A percentile compares a stretch with the other conserved stretches of the same genome.
phyloP scores from a whole-genome alignment of 2,329 filamentous ascomycete species.

The Neofusicoccum ribis region DNA sequence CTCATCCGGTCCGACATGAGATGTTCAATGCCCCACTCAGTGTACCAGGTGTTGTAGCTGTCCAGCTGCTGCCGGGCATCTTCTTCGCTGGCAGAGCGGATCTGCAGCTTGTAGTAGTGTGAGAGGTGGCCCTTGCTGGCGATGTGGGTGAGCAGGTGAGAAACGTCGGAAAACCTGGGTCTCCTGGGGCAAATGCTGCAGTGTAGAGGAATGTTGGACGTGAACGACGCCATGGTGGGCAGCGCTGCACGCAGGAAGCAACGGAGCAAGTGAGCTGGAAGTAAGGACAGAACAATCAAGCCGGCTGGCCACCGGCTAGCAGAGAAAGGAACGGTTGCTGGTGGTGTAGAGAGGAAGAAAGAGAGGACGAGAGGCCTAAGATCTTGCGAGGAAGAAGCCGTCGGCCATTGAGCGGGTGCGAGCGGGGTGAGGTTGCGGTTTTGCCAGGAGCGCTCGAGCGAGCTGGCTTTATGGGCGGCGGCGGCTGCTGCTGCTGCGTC shows the following conservation, averaged over 20 bases:
- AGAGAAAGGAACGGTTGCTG: slow-evolving; percentile 27
- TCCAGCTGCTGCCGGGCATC: slow-evolving; percentile 63
- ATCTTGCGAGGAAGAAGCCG: background rate
- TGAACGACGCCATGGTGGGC: slow-evolving; percentile 37
- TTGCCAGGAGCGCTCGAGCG: background rate
- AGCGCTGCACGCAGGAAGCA: slow-evolving; percentile 26
- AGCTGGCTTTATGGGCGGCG: slow-evolving; percentile 2
- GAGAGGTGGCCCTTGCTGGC: slow-evolving; percentile 90
- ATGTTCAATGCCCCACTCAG: slow-evolving; percentile 66
- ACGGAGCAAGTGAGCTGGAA: slow-evolving; percentile 22
- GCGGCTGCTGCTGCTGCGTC: background rate
- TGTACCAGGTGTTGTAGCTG: slow-evolving; percentile 78
- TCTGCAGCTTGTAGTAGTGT: slow-evolving; percentile 77
- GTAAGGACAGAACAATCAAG: slow-evolving; percentile 27
- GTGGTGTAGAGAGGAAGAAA: slow-evolving; percentile 23
- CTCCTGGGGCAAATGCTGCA: slow-evolving; percentile 82
- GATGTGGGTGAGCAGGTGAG: slow-evolving; percentile 88
- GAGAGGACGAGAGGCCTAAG: slow-evolving; percentile 20
- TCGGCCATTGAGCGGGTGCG: background rate
- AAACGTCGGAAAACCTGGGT: slow-evolving; percentile 83
- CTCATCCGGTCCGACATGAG: slow-evolving; percentile 77
- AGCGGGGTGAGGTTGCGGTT: background rate
- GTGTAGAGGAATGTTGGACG: slow-evolving; percentile 61
- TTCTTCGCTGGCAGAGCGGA: slow-evolving; percentile 68
- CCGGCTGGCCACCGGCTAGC: background rate